Percentiles rank a stretch among this genome's conserved stretches.
Conservation (phyloP, 1,284 basidiomycete genomes). For the Leccinum angustisporum region DNA sequence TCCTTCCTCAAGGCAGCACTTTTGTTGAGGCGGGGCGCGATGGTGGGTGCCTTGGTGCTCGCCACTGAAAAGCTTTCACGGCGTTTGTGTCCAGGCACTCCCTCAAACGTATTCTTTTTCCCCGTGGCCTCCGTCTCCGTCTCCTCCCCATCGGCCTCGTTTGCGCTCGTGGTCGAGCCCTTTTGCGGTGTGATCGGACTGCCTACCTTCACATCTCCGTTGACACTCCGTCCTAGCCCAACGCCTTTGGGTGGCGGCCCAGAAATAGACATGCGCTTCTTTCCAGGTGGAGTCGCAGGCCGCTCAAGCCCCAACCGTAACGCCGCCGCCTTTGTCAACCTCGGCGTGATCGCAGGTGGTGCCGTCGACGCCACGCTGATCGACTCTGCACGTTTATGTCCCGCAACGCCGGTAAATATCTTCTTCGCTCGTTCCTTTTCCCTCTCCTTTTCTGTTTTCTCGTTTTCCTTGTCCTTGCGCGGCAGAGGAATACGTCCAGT, state of each 20-base stretch:
- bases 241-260: slow-evolving; percentile 12
- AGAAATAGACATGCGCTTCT: slow-evolving; percentile 25
- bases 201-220: slow-evolving; percentile 3
- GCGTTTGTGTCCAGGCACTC: slow-evolving; percentile 80
- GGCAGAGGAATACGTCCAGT: slow-evolving; percentile 30
- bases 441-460: slow-evolving; percentile 41
- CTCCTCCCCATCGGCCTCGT: slow-evolving; percentile 34
- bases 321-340: slow-evolving; percentile 72
- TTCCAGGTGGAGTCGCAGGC: slow-evolving; percentile 37
- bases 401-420: slow-evolving; percentile 74
- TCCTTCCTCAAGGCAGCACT: slow-evolving; percentile 63
- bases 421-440: slow-evolving; percentile 57
- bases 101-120: slow-evolving; percentile 57
- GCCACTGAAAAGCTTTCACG: slow-evolving; percentile 70
- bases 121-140: slow-evolving; percentile 31
- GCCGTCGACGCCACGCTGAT: slow-evolving; percentile 74
- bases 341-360: slow-evolving; percentile 67
- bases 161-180: slow-evolving; percentile 18
- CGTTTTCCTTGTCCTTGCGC: slow-evolving; percentile 30
- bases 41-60: slow-evolving; percentile 56
- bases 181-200: slow-evolving; percentile 10
- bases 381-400: slow-evolving; percentile 66
- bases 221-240: slow-evolving; percentile 1
- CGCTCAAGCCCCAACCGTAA: slow-evolving; percentile 56
- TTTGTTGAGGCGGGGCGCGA: slow-evolving; percentile 67